Evolutionary conservation across 495 filamentous ascomycete species (phyloP).

Genomic region (Lophiostoma macrostomum): DNA sequence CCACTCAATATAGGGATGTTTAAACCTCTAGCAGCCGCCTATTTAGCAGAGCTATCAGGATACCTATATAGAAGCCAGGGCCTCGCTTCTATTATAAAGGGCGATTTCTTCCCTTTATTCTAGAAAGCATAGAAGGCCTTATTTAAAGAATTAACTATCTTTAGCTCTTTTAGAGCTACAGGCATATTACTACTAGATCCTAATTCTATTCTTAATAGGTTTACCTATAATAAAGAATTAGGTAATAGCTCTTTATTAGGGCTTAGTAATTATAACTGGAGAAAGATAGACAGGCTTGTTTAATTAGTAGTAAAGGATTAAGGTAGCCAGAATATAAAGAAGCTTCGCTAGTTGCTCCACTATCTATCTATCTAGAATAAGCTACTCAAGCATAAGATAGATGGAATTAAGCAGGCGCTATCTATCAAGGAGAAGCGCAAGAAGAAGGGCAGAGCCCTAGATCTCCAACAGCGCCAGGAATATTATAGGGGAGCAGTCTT

Average conservation of each 20-base stretch:
- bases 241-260: slow-evolving; percentile 6
- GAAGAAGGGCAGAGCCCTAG: neutral
- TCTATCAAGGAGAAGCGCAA: slow-evolving; percentile 1
- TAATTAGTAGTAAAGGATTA: neutral
- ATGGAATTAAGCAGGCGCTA: slow-evolving; percentile 3
- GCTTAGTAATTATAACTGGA: slow-evolving; percentile 4
- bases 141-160: neutral
- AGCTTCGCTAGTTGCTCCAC: neutral
- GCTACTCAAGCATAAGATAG: slow-evolving; percentile 2
- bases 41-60: slow-evolving; percentile 1
- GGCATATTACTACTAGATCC: neutral
- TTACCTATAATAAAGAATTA: neutral
- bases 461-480: neutral
- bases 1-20: slow-evolving; percentile 18
- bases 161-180: neutral
- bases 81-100: slow-evolving; percentile 2
- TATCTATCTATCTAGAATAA: neutral
- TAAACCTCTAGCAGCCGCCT: slow-evolving; percentile 1
- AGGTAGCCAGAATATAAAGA: neutral
- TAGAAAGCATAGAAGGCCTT: neutral
- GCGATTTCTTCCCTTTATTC: slow-evolving; percentile 12
- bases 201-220: neutral
- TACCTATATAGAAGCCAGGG: slow-evolving; percentile 1
- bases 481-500: slow-evolving; percentile 2
- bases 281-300: slow-evolving; percentile 8